Base-by-base conservation (phyloP, 2,329 filamentous ascomycete species). In the Paraphoma chrysanthemicola region DNA sequence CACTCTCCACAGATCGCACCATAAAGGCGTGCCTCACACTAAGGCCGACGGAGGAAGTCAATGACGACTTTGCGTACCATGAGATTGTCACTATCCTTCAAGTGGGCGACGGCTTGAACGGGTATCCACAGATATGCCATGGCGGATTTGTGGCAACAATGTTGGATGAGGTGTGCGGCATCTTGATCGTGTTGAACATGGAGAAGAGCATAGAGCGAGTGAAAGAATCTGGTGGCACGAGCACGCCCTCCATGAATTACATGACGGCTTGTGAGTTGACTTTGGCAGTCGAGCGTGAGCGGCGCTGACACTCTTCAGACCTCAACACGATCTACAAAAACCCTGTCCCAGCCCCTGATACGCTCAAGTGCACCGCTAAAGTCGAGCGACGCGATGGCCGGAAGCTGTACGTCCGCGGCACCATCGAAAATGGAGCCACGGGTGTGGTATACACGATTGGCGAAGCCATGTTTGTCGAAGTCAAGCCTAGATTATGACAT, bases 91-190 rank as follows among this genome's bases (percentile, higher is more conserved):
- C 72, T 1, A 67, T 82, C 7, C 63, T 80, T 48, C 72, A 76
- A n/a, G 29, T 88, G 1, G 86, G 83, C 1, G 64, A 76, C 10
- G 82, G 80, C 16, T 62, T 88, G 53, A 84, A 85, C 59, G 86
- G 86, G 2, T 82, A 83, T 62, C 74, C 82, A 1, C 71, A 77
- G 3, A 77, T 85, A 6, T 75, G 79, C 9, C 87, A 89, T 67
- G 86, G 87, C 17, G 87, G 86, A 1, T 80, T 88, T 30, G 79
- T 85, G 6, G 80, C 81, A 8, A 80, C 83, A 0, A 68, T 89
- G n/a, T 69, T 89, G 18, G 86, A 89, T 65, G 86, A 89, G 67
- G 73, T 78, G 6, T 82, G 84, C 68, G 85, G 86, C 1, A 74
- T 82, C 6, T 59, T 86, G 16, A 74, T 85, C 9, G 75, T 76